Base-by-base conservation (phyloP, 805 yeast species). In the Metschnikowia lunata region DNA sequence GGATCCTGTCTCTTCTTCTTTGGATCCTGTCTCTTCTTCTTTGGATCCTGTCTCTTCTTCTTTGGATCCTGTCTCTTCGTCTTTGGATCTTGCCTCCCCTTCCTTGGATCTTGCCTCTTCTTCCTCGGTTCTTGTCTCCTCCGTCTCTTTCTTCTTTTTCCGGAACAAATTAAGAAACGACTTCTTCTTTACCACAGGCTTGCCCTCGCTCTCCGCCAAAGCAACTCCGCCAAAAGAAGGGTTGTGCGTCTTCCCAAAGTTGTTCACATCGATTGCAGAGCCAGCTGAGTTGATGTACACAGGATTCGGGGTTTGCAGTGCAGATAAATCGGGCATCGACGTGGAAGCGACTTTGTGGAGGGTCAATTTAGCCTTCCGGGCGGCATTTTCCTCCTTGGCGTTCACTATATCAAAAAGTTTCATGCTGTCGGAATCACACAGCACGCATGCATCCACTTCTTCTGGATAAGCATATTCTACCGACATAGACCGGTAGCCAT, bases 171-270 rank as follows among this genome's bases (percentile, higher is more conserved):
- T 55, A 34, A 69, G 67, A n/a, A 69, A 51, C 4, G 71, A 62
- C 45, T 63, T 68, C 40, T 59, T 61, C 30, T 32, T 38, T 4
- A 28, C n/a, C 14, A 12, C 31, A 41, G 29, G n/a, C 46, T 38
- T 6, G 39, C 37, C 23, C 23, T 18, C 23, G 5, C 23, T n/a
- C n/a, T n/a, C n/a, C n/a, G n/a, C 23, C 23, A 18, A 18, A 18
- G 23, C 23, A 18, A 18, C 23, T 18, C 23, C 23, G 5, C 23
- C 23, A 44, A 71, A 71, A 1, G 71, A 58, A 5, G 76, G 76
- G 45, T 61, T 60, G 53, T 69, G 55, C 40, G 48, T 56, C 42
- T 62, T 64, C 15, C 76, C 76, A 52, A 71, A 71, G 45, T 69
- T 66, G 28, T 59, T 45, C 26, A 71, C 58, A 55, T 71, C 72